phyloP scores from a whole-genome alignment of 768 basidiomycete genomes.

The Coprinellus micaceus region DNA sequence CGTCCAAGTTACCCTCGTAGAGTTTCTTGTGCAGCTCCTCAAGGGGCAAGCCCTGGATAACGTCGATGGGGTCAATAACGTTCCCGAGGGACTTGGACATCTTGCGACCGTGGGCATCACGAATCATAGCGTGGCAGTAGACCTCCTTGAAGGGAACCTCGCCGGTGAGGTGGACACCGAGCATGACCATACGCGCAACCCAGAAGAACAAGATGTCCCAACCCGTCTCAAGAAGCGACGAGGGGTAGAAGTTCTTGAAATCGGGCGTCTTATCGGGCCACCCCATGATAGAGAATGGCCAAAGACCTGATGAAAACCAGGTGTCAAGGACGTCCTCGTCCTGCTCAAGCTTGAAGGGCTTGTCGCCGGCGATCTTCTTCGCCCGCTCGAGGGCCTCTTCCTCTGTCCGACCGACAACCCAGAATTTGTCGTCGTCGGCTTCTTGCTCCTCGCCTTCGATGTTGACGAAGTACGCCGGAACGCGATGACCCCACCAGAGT shows the following conservation, averaged over 20 bases:
- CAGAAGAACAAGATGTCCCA: conserved; percentile 99
- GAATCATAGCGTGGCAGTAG: conserved; percentile 97
- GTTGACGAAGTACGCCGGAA: conserved; percentile 88
- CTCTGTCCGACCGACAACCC: conserved; percentile 84
- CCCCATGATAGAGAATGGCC: conserved; percentile 97
- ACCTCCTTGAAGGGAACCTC: conserved; percentile 94
- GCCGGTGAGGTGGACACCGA: conserved; percentile 85
- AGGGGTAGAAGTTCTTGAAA: conserved; percentile 78
- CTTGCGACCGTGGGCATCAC: conserved; percentile 97
- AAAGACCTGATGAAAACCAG: conserved; percentile 97
- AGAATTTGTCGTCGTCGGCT: conserved; percentile 69
- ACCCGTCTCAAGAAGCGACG: conserved; percentile 91
- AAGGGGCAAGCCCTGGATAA: conserved; percentile 80
- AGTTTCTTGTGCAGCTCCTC: conserved; percentile 83
- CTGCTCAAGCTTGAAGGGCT: conserved; percentile 74
- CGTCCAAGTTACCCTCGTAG: conserved; percentile 87
- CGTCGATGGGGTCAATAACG: conserved; percentile 94
- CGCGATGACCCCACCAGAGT: conserved; percentile 98
- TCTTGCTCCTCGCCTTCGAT: conserved; percentile 75
- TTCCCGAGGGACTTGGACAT: conserved; percentile 99
- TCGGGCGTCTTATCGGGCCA: conserved; percentile 96
- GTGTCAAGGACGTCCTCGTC: conserved; percentile 98
- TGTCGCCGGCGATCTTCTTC: conserved; percentile 60
- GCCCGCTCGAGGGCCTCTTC: conserved; percentile 80
- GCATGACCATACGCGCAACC: conserved; percentile 97